A percentile compares a stretch with the other conserved stretches of the same genome.
phyloP scores from a whole-genome alignment of 108 stramenopile genomes.

The Stephanodiscus triporus region DNA sequence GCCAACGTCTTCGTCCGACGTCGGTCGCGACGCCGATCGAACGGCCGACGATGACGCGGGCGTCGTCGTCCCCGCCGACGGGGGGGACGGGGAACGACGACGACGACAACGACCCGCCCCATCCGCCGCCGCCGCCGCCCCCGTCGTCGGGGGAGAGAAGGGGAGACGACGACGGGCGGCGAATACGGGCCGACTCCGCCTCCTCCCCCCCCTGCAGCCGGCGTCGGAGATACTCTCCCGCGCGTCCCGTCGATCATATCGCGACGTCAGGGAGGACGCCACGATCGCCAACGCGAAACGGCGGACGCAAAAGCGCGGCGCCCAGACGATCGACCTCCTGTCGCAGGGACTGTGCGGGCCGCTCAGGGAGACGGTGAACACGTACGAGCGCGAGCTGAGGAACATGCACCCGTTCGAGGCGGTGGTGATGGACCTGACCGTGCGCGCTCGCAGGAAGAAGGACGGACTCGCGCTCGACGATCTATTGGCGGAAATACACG shows the following conservation, averaged over 20 bases:
- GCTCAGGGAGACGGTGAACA: constrained; percentile 74
- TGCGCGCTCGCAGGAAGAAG: constrained; percentile 69
- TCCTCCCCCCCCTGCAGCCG: constrained; percentile 74
- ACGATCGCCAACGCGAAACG: constrained; percentile 54
- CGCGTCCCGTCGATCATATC: constrained; percentile 49
- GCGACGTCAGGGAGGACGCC: constrained; percentile 54
- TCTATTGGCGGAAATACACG: constrained; percentile 80
- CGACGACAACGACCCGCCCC: neutral
- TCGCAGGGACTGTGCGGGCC: constrained; percentile 82
- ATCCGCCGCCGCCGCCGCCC: neutral
- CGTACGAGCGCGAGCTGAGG: constrained; percentile 73
- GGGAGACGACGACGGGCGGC: too few relatives aligned
- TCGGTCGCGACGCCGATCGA: neutral
- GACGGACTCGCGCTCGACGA: constrained; percentile 69
- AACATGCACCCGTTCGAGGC: constrained; percentile 93
- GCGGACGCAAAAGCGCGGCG: constrained; percentile 81
- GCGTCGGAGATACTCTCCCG: constrained; percentile 70
- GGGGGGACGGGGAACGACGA: neutral
- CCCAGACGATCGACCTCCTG: constrained; percentile 78
- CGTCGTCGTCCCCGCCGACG: neutral
- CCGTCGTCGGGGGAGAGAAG: neutral
- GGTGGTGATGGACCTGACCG: constrained; percentile 91
- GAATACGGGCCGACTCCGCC: constrained; percentile 77
- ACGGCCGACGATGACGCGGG: neutral
- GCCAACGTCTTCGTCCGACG: neutral